Percentiles rank a stretch among this genome's conserved stretches.
Conservation (phyloP, 148 eudicot genomes). For the Spergularia bocconei region DNA sequence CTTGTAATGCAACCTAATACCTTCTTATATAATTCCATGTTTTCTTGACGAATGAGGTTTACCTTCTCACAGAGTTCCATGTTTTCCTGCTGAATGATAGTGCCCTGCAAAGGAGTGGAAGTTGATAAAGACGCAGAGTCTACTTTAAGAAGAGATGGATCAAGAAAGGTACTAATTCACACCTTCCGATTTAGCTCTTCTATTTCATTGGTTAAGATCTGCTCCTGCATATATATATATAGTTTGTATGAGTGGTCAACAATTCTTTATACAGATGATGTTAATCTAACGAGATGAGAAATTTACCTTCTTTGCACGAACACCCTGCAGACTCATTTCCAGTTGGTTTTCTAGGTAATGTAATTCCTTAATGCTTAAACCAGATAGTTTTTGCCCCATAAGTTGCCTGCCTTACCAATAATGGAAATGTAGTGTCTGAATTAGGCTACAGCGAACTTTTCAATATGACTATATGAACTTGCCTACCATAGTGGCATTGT, state of each 20-base stretch:
- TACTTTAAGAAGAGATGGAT: background rate
- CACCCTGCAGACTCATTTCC: slow-evolving; percentile 55
- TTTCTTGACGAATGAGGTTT: slow-evolving; percentile 42
- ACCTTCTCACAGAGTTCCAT: slow-evolving; percentile 72
- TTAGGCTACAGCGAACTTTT: background rate
- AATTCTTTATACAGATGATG: background rate
- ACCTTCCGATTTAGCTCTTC: slow-evolving; percentile 65
- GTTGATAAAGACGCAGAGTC: background rate
- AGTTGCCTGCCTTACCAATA: slow-evolving; percentile 47
- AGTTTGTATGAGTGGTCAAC: background rate
- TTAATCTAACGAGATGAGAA: background rate
- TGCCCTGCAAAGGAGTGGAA: slow-evolving; percentile 42
- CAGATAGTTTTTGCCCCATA: slow-evolving; percentile 65
- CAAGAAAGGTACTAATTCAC: slow-evolving; percentile 1
- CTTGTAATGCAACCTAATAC: slow-evolving; percentile 22
- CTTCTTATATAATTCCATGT: slow-evolving; percentile 44
- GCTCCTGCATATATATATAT: slow-evolving; percentile 39
- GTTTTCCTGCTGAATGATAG: slow-evolving; percentile 60
- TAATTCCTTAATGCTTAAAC: slow-evolving; percentile 56
- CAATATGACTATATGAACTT: too few species aligned
- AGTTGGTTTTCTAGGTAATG: slow-evolving; percentile 63
- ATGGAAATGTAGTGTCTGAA: slow-evolving; percentile 7
- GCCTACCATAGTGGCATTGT: background rate
- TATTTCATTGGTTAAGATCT: slow-evolving; percentile 52
- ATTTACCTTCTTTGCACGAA: slow-evolving; percentile 66